Conservation (phyloP, 768 basidiomycete genomes). For the Mycena vitilis region DNA sequence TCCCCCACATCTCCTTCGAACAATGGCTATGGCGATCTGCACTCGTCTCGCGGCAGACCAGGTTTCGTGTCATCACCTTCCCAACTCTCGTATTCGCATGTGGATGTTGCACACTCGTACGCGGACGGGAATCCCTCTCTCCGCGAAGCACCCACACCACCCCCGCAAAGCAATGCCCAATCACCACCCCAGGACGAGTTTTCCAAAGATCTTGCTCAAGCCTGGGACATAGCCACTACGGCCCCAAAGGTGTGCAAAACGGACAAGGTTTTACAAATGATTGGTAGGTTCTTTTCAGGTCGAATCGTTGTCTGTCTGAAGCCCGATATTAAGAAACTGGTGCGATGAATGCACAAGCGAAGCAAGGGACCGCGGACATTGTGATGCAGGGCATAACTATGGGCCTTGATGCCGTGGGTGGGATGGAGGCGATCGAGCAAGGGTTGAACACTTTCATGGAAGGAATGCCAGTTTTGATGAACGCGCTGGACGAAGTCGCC, state of each 20-base stretch:
- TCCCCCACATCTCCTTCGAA: constrained; percentile 14
- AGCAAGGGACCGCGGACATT: constrained; percentile 11
- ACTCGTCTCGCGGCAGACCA: constrained; percentile 20
- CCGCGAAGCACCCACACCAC: not conserved
- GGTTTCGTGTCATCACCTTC: constrained; percentile 27
- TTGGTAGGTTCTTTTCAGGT: constrained; percentile 16
- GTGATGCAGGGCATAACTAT: constrained; percentile 21
- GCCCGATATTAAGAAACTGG: constrained; percentile 13
- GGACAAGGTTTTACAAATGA: constrained; percentile 25
- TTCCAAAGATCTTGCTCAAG: constrained; percentile 22
- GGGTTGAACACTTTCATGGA: constrained; percentile 32
- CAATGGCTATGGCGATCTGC: constrained; percentile 15
- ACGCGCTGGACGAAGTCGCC: constrained; percentile 41
- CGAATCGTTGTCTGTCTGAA: not conserved
- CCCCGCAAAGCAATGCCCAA: not conserved
- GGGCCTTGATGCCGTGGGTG: constrained; percentile 30
- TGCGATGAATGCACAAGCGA: constrained; percentile 1
- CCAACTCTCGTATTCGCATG: constrained; percentile 25
- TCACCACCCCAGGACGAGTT: constrained; percentile 27
- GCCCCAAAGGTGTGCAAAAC: constrained; percentile 24
- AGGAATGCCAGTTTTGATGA: constrained; percentile 37
- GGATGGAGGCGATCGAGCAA: constrained; percentile 31
- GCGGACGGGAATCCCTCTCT: not conserved
- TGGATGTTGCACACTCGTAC: not conserved
- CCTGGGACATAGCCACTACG: constrained; percentile 28